Evolutionary conservation across 768 basidiomycete genomes (phyloP), one percentile per base, ranked within the genome.

Genomic region (Sporobolomyces roseus): DNA sequence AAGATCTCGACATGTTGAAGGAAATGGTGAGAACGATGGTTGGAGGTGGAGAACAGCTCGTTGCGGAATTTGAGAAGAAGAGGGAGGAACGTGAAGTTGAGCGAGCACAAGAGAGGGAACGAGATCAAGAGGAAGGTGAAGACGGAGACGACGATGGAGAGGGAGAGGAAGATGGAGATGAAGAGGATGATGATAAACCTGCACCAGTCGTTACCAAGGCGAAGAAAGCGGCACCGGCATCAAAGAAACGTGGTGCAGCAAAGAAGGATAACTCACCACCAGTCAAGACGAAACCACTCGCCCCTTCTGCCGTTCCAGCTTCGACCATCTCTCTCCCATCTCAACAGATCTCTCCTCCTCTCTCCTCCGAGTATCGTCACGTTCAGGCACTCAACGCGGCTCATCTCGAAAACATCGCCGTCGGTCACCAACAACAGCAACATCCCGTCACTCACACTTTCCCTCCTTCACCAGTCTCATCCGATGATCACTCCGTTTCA

Each of bases 1-100:
- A 88, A 13, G 91, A 92, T 7, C 77, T 93, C 45, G 93, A 93
- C 80, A 84, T 84, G 74, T 83, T 91, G 25, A 91, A 92, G 76
- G 71, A 72, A 4, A 83, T 90, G 41, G 81, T 93, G 35, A 84
- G 82, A 67, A 84, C 86, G 4, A 90, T 92, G 78, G 88, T 89
- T 68, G 84, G 84, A 2, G 91, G 90, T 1, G 78, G 91, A 36
- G 87, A 87, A 74, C 79, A 84, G 2, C 82, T 93, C 45, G 77
- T 92, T 14, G 79, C 80, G 32, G 86, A 88, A 0, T 84, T 91
- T 27, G 88, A 90, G 0, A 86, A 88, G 32, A 89, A 90, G 0
- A 84, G 85, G 25, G 85, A 84, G 12, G 55, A 43, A 21, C 32
- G 54, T 16, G 66, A 73, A 41, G 38, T 17, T 2, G 50, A 51